Conservation (phyloP, 2,329 filamentous ascomycete species). For the Elsinoe arachidis region DNA sequence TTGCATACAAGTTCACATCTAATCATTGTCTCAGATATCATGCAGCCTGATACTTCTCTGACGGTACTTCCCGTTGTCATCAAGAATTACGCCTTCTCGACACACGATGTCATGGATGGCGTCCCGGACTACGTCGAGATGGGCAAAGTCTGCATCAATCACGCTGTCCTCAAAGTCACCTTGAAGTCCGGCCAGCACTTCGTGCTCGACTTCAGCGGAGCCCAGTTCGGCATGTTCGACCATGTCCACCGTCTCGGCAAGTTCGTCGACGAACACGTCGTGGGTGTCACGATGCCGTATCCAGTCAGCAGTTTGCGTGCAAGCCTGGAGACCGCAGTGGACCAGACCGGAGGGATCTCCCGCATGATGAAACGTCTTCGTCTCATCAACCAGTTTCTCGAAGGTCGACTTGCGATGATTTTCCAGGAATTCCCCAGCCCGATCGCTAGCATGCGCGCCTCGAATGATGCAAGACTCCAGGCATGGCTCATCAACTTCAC, state of each 20-base stretch:
- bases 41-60: background rate
- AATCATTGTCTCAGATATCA: background rate
- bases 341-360: background rate
- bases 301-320: background rate
- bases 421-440: background rate
- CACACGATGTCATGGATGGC: background rate
- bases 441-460: background rate
- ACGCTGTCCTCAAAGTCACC: slow-evolving; percentile 13
- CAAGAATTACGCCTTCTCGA: slow-evolving; percentile 4
- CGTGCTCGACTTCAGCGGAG: slow-evolving; percentile 16
- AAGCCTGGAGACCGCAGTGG: background rate
- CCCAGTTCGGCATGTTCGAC: slow-evolving; percentile 17
- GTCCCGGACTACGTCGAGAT: background rate
- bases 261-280: background rate
- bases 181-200: slow-evolving; percentile 14
- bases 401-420: background rate
- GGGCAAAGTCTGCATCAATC: background rate
- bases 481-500: background rate
- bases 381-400: background rate
- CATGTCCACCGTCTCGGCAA: slow-evolving; percentile 7
- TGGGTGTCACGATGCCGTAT: background rate
- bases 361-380: background rate
- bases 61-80: background rate
- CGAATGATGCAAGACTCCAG: background rate
- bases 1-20: no score